Conservation (phyloP, 176 grass and related monocot species). For the Canna indica region DNA sequence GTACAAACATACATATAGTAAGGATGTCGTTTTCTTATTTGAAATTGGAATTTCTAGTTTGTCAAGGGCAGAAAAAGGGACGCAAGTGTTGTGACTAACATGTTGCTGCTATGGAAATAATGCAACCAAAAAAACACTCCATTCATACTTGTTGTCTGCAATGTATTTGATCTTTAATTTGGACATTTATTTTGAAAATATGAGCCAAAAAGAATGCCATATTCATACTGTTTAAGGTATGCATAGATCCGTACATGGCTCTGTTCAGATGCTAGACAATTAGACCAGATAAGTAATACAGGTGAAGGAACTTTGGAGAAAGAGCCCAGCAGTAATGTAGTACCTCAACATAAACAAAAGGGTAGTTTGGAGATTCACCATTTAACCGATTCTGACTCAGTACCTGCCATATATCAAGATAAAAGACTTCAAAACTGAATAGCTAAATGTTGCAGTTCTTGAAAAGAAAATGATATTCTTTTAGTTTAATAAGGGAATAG, state of each 20-base stretch:
- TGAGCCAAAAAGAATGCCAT: background rate
- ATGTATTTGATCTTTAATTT: background rate
- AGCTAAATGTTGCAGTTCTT: background rate
- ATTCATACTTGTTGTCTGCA: background rate
- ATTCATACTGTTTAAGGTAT: background rate
- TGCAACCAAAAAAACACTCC: background rate
- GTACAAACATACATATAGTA: background rate
- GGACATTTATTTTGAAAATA: background rate
- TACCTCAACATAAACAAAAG: conserved; percentile 20
- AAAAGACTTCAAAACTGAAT: background rate
- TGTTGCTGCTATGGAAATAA: background rate
- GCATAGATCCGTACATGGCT: background rate
- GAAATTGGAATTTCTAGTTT: background rate
- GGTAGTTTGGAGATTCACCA: conserved; percentile 8
- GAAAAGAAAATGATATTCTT: background rate
- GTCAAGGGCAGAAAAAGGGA: background rate
- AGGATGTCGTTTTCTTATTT: background rate
- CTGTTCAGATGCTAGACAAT: background rate
- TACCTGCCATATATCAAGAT: conserved; percentile 7
- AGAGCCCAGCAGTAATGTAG: no score
- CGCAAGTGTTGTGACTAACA: background rate
- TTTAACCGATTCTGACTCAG: conserved; percentile 9
- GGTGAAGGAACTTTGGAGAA: no score
- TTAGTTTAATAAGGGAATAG: background rate
- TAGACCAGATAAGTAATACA: no score